These are phyloP conservation scores for Aspergillus viridinutans DNA, from an alignment of 2,329 filamentous ascomycete genomes.

Conservation along the genomic window DNA sequence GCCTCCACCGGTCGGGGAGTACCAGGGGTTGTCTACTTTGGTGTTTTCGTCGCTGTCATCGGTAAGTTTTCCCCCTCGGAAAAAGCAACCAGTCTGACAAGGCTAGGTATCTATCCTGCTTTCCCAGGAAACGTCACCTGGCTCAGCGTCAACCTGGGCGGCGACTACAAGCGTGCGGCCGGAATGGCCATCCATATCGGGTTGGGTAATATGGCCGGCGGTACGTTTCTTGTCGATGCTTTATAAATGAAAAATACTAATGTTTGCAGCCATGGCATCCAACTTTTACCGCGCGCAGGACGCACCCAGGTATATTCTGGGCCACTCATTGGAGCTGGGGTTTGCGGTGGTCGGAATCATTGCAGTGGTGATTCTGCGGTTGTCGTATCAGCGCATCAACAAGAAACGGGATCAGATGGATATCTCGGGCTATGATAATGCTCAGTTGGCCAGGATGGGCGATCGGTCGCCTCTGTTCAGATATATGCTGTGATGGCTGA, in stretches of 20 bases:
- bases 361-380: constrained; percentile 41
- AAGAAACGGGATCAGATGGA: constrained; percentile 50
- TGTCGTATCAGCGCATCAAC: constrained; percentile 58
- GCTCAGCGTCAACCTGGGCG: constrained; percentile 56
- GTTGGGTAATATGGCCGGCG: constrained; percentile 50
- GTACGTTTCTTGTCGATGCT: constrained; percentile 14
- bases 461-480: constrained; percentile 61
- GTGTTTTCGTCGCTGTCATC: constrained; percentile 45
- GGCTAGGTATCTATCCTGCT: constrained; percentile 41
- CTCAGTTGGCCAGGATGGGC: constrained; percentile 54
- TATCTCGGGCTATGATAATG: constrained; percentile 38
- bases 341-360: constrained; percentile 47
- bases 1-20: constrained; percentile 29
- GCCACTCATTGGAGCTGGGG: constrained; percentile 49
- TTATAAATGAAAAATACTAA: background rate
- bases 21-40: constrained; percentile 45
- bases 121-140: constrained; percentile 51
- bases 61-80: constrained; percentile 25
- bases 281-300: constrained; percentile 63
- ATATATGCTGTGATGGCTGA: constrained; percentile 49
- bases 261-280: constrained; percentile 57
- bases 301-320: constrained; percentile 48
- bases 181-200: constrained; percentile 64
- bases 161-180: constrained; percentile 53
- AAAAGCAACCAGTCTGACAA: background rate